Conservation (phyloP, 495 filamentous ascomycete species). For the Elasticomyces elasticus region DNA sequence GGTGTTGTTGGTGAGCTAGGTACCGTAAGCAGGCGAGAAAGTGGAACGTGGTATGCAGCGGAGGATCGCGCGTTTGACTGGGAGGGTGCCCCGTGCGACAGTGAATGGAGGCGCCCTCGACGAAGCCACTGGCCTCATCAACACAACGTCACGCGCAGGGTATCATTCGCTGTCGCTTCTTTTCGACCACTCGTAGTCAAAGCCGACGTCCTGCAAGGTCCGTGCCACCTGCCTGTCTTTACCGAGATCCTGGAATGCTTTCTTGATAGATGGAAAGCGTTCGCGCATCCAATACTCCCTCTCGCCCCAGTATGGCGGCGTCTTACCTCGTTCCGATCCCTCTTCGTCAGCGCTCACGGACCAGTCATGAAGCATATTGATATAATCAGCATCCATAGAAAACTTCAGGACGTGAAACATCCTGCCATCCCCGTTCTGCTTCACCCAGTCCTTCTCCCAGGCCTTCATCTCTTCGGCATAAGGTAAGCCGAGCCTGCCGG, state of each 20-base stretch:
- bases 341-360: conserved; percentile 35
- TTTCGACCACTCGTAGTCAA: conserved; percentile 41
- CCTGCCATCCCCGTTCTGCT: conserved; percentile 39
- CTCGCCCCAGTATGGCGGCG: conserved; percentile 55
- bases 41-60: too few relatives aligned
- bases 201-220: conserved; percentile 50
- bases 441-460: conserved; percentile 47
- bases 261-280: conserved; percentile 45
- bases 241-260: conserved; percentile 42
- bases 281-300: conserved; percentile 55
- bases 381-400: conserved; percentile 66
- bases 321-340: conserved; percentile 2
- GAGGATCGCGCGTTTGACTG: too few relatives aligned
- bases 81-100: too few relatives aligned
- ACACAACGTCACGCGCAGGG: background rate
- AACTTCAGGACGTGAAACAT: conserved; percentile 58
- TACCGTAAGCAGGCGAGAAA: too few relatives aligned
- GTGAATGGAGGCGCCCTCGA: background rate
- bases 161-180: conserved; percentile 11
- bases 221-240: conserved; percentile 36
- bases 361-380: conserved; percentile 62
- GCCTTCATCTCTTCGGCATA: conserved; percentile 47
- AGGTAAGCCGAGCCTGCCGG: conserved; percentile 56
- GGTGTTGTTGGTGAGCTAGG: too few relatives aligned
- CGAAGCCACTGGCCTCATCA: background rate